Evolutionary conservation across 2,329 filamentous ascomycete genomes (phyloP).

Genomic region (Diplodia seriata): DNA sequence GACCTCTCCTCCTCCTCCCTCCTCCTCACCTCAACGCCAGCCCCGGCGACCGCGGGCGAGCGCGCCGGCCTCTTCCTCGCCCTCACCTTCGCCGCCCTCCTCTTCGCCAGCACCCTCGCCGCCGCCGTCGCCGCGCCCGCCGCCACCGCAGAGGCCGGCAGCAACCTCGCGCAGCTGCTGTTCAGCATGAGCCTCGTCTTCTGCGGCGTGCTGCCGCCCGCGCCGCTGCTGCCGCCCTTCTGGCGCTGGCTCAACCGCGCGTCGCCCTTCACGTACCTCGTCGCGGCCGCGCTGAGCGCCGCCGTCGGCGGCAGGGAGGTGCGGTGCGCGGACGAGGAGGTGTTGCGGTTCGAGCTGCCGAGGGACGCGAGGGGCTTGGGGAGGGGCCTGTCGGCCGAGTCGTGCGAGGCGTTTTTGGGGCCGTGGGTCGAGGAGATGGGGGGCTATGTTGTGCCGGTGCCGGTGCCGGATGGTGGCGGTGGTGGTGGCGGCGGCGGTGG

Average conservation of each 20-base stretch:
- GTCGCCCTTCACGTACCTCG: slow-evolving; percentile 82
- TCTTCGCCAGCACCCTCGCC: slow-evolving; percentile 83
- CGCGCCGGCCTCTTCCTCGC: slow-evolving; percentile 82
- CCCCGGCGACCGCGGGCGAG: slow-evolving; percentile 60
- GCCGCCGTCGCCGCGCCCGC: slow-evolving; percentile 78
- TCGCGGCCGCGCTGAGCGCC: slow-evolving; percentile 73
- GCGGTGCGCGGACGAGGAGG: slow-evolving; percentile 72
- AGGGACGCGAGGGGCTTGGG: slow-evolving; percentile 36
- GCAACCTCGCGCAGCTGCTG: slow-evolving; percentile 76
- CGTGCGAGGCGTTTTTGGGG: slow-evolving; percentile 65
- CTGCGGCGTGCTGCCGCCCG: slow-evolving; percentile 73
- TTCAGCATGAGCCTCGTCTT: slow-evolving; percentile 78
- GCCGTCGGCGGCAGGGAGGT: slow-evolving; percentile 73
- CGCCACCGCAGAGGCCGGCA: slow-evolving; percentile 75
- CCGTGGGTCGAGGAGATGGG: slow-evolving; percentile 53
- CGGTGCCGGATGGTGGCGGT: slow-evolving; percentile 39
- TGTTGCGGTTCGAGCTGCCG: slow-evolving; percentile 61
- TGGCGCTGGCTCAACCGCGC: slow-evolving; percentile 87
- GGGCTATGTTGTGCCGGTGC: slow-evolving; percentile 44
- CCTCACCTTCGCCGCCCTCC: slow-evolving; percentile 74
- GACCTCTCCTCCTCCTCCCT: too few species aligned
- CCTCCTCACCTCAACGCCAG: too few species aligned
- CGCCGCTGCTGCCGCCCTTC: slow-evolving; percentile 70
- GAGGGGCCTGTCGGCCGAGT: slow-evolving; percentile 45
- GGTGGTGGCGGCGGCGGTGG: slow-evolving; percentile 36